Percentiles rank a stretch among this genome's conserved stretches.
Conservation (phyloP, 1,139 yeast genomes). For the Suhomyces bribrorum region DNA sequence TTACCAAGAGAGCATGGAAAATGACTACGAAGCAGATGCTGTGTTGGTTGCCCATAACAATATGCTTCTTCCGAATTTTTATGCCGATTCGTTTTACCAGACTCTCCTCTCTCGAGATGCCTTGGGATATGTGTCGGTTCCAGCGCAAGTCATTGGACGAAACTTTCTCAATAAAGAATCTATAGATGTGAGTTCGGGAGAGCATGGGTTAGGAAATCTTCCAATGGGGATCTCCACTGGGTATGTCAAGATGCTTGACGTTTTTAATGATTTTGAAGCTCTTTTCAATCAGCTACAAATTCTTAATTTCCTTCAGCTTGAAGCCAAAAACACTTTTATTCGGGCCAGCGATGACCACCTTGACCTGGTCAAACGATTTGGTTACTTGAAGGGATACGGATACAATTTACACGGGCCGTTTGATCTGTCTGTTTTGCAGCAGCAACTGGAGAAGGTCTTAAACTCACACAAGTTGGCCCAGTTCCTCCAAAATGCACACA, state of each 20-base stretch:
- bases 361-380: constrained; percentile 18
- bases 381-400: constrained; percentile 35
- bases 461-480: constrained; percentile 18
- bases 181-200: constrained; percentile 12
- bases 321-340: constrained; percentile 12
- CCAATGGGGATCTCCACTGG: constrained; percentile 36
- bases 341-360: constrained; percentile 11
- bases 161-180: constrained; percentile 27
- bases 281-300: constrained; percentile 45
- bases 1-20: constrained; percentile 21
- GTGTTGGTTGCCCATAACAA: constrained; percentile 42
- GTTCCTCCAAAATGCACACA: constrained; percentile 19
- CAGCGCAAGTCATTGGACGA: constrained; percentile 36
- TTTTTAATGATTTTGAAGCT: constrained; percentile 26
- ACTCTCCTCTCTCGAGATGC: constrained; percentile 39
- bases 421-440: constrained; percentile 17
- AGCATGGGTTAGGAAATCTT: constrained; percentile 15
- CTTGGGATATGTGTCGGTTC: constrained; percentile 35
- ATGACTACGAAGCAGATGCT: constrained; percentile 20
- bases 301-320: constrained; percentile 26
- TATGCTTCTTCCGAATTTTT: constrained; percentile 36
- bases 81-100: constrained; percentile 37
- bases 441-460: constrained; percentile 20
- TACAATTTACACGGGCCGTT: constrained; percentile 39
- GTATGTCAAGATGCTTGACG: constrained; percentile 25